Conservation (phyloP, 2,329 filamentous ascomycete species). For the Calonectria honghensis region DNA sequence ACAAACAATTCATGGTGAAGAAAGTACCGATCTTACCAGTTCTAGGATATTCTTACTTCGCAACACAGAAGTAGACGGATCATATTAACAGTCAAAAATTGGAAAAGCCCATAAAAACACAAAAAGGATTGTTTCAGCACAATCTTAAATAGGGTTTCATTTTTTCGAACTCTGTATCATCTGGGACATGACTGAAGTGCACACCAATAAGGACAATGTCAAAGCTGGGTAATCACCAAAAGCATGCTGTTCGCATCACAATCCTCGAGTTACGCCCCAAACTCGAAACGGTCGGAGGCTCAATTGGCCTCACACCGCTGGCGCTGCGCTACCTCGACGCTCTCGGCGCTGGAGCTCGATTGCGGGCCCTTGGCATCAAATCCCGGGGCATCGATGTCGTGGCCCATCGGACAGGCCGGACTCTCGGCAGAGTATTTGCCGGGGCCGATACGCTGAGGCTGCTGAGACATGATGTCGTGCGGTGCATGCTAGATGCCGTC, state of each 20-base stretch:
- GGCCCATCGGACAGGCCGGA: slow-evolving; percentile 53
- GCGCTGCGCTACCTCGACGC: slow-evolving; percentile 65
- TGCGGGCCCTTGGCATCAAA: slow-evolving; percentile 46
- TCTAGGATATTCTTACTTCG: too few species aligned
- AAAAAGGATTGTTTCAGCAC: too few species aligned
- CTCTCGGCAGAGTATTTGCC: slow-evolving; percentile 52
- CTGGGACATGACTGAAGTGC: too few species aligned
- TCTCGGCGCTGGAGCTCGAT: slow-evolving; percentile 58
- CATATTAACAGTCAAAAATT: too few species aligned
- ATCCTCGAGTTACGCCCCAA: slow-evolving; percentile 69
- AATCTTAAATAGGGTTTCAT: too few species aligned
- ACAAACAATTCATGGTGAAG: too few species aligned
- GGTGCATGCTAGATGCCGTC: slow-evolving; percentile 47
- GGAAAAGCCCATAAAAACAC: too few species aligned
- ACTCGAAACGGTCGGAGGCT: slow-evolving; percentile 66
- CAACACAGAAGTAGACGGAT: too few species aligned
- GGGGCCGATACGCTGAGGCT: slow-evolving; percentile 55
- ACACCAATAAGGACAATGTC: too few species aligned
- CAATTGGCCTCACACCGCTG: slow-evolving; percentile 68
- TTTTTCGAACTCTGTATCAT: too few species aligned
- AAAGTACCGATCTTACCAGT: too few species aligned
- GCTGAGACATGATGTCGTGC: slow-evolving; percentile 53
- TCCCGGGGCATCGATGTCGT: slow-evolving; percentile 55
- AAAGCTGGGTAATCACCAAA: too few species aligned
- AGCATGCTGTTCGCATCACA: slow-evolving; percentile 61